A percentile compares a stretch with the other conserved stretches of the same genome.
Evolutionary conservation across 169 alveolate species (phyloP).

Genomic region (Plasmodium coatneyi): DNA sequence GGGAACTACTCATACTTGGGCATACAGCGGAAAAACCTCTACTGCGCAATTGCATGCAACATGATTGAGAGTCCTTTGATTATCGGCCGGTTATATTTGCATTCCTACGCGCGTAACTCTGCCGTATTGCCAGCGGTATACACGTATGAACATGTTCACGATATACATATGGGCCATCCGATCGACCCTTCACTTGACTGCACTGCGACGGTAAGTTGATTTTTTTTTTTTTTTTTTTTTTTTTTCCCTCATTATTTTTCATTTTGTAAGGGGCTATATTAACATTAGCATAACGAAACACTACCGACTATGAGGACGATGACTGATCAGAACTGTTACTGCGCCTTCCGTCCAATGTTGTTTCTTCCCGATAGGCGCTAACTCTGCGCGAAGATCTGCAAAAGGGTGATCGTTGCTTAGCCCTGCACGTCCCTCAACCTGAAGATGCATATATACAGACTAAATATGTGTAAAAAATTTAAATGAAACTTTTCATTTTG

Average conservation of each 20-base stretch:
- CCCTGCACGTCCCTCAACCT: not conserved
- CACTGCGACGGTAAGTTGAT: not conserved
- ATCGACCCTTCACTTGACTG: not conserved
- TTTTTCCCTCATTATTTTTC: not conserved
- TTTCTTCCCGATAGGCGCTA: not conserved
- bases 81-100: not conserved
- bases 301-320: not conserved
- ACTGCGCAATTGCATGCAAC: not conserved
- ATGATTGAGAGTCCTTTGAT: not conserved
- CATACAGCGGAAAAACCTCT: not conserved
- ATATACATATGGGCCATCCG: not conserved
- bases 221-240: too few species aligned
- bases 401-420: not conserved
- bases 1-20: not conserved
- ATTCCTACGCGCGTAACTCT: not conserved
- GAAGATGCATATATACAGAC: not conserved
- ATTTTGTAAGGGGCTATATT: not conserved
- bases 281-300: not conserved
- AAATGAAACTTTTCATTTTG: conserved; percentile 53
- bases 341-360: not conserved
- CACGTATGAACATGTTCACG: not conserved
- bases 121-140: not conserved
- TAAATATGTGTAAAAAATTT: conserved; percentile 20
- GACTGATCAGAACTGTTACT: not conserved
- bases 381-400: not conserved